Base-by-base conservation (phyloP, 768 basidiomycete species). In the Phlebiopsis flavidoalba region DNA sequence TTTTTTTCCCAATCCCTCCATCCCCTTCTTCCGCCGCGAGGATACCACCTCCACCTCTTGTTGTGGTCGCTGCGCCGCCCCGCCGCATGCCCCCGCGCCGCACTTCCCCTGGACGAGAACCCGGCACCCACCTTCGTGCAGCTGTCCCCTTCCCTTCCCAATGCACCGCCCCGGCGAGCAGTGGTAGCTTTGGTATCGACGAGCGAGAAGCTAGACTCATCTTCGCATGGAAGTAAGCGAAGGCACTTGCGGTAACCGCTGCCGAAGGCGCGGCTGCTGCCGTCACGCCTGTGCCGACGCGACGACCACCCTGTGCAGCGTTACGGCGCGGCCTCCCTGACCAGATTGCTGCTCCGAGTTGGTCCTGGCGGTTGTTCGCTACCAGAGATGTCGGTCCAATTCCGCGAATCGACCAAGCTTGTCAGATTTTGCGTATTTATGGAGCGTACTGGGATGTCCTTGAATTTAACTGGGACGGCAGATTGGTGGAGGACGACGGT, bases 381-480 rank as follows among this genome's bases (percentile, higher is more conserved):
- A n/a, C 81, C 70, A 33, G 87, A 81, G 24, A 85, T 75, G 56
- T 93, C 91, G 74, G 93, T 93, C 95, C 96, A 99, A 78, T 99
- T n/a, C 96, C 52, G 96, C 96, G 70, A 99, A 91, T 57, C 96
- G 88, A 57, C 93, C 94, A 59, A 99, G 87, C 75, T 98, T 98
- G 81, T 99, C 97, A 40, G 93, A 88, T 85, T 99, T 99, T 76
- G 94, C 94, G 82, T 93, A n/a, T n/a, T n/a, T n/a, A 98, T 5
- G 95, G 95, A 0, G 96, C 95, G 71, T 98, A 99, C n/a, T 50
- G 97, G 97, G 62, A 98, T 97, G 68, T 98, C 97, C 75, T 93
- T 94, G 83, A 97, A 97, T 76, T 95, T 95, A 96, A 98, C 64
- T 93, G 88, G 49, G 89, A 80, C 0, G 96, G 95, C 21, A 95